These are phyloP conservation scores for Aristolochia californica DNA, from an alignment of 164 flowering plant genomes.

Conservation along the genomic window DNA sequence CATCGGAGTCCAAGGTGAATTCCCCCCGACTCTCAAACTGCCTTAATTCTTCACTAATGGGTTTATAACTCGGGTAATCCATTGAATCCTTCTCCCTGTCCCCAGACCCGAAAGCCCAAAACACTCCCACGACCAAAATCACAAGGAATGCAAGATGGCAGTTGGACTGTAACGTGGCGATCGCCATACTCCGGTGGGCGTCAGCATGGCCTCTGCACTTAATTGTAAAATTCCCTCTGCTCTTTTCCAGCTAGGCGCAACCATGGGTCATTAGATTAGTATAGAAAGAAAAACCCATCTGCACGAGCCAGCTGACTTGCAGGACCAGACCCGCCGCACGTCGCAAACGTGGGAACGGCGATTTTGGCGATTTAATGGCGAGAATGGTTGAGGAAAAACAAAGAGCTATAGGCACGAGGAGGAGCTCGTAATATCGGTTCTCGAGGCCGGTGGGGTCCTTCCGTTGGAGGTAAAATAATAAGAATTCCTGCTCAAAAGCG, in stretches of 20 bases:
- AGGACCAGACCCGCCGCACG: slow-evolving; percentile 68
- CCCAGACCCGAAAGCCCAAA: slow-evolving; percentile 26
- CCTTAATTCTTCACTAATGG: slow-evolving; percentile 53
- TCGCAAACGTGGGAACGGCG: slow-evolving; percentile 33
- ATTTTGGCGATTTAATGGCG: slow-evolving; percentile 28
- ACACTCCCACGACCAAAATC: slow-evolving; percentile 26
- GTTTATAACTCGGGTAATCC: slow-evolving; percentile 35
- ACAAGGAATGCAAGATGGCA: slow-evolving; percentile 81
- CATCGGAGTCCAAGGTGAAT: slow-evolving; percentile 78
- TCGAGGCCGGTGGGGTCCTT: slow-evolving; percentile 71
- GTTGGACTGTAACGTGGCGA: slow-evolving; percentile 84
- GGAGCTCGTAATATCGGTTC: slow-evolving; percentile 69
- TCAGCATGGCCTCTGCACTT: slow-evolving; percentile 73
- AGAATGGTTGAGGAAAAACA: slow-evolving; percentile 53
- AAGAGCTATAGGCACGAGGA: slow-evolving; percentile 62
- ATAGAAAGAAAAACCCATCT: slow-evolving; percentile 84
- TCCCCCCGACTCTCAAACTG: slow-evolving; percentile 22
- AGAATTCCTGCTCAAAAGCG: slow-evolving; percentile 69
- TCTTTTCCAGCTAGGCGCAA: slow-evolving; percentile 50
- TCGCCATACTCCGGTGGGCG: slow-evolving; percentile 67
- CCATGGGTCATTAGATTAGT: slow-evolving; percentile 47
- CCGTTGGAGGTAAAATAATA: slow-evolving; percentile 55
- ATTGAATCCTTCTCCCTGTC: slow-evolving; percentile 8
- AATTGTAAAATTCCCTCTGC: slow-evolving; percentile 73
- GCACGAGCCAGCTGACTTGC: slow-evolving; percentile 88